Evolutionary conservation across 345 rosid species (phyloP), one percentile per base, ranked within the genome.

Genomic region (Eucalyptus tenuipes): DNA sequence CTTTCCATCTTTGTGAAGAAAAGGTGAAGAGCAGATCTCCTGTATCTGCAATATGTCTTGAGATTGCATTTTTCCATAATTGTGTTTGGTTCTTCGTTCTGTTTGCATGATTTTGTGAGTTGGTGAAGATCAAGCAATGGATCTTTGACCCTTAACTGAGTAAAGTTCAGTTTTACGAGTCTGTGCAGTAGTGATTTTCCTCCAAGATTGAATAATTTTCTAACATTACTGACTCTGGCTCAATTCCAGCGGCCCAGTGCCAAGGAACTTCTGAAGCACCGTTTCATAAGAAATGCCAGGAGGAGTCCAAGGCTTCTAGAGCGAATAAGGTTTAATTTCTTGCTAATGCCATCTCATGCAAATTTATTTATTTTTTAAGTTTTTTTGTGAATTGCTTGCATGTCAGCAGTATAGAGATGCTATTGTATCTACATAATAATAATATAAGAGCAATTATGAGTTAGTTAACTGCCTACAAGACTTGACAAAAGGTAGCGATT

Each of bases 221-320:
- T 64, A 27, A 64, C 64, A 68, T 55, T 59, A 45, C 61, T 29
- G 86, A 59, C 86, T 86, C 86, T 84, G 47, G 45, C 93, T 86
- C 88, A 50, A 92, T 92, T 93, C 89, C 97, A 97, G 99, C 94
- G 99, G 92, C 96, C 93, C 91, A 95, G 96, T 91, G 99, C 99
- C 86, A 98, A 93, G 95, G 99, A 98, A 89, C 99, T 98, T 91
- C 93, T 96, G 89, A 98, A 92, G 94, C 96, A 95, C 87, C 97
- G 98, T n/a, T 98, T 97, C 90, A 95, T 97, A 84, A 95, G 88
- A 93, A 94, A 90, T 94, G 97, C 93, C 66, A 94, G 97, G 93
- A 97, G 95, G 95, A 96, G 97, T 93, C 97, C 94, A 50, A 97
- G 89, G 92, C 99, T 98, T 92, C 92, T 90, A 87, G 99, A 97